These are phyloP conservation scores for Termitomyces sp. DNA, from an alignment of 768 basidiomycete genomes.

Conservation along the genomic window DNA sequence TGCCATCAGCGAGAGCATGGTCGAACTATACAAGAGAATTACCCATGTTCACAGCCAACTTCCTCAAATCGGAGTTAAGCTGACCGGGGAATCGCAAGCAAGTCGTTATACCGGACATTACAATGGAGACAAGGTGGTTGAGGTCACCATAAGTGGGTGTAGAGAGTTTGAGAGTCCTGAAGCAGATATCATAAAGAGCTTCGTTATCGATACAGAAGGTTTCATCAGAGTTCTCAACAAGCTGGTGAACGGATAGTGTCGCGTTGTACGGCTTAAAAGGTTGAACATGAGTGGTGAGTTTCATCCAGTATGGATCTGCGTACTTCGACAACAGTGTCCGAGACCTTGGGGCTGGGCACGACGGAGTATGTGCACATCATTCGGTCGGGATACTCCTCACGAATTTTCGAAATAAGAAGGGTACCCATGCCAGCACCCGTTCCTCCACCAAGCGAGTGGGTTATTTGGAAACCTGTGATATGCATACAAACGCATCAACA, in stretches of 20 bases:
- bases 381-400: constrained; percentile 97
- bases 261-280: constrained; percentile 89
- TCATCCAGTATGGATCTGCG: constrained; percentile 4
- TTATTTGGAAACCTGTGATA: constrained; percentile 88
- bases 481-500: constrained; percentile 6
- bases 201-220: constrained; percentile 99
- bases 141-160: constrained; percentile 97
- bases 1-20: not conserved
- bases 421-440: constrained; percentile 99
- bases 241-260: constrained; percentile 95
- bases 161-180: constrained; percentile 93
- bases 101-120: constrained; percentile 99
- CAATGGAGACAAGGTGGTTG: constrained; percentile 95
- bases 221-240: constrained; percentile 99
- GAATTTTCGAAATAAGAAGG: constrained; percentile 96
- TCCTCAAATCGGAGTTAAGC: constrained; percentile 96
- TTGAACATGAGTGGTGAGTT: not conserved
- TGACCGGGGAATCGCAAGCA: constrained; percentile 99
- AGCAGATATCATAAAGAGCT: constrained; percentile 98
- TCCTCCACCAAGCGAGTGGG: constrained; percentile 97
- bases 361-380: constrained; percentile 99
- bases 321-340: constrained; percentile 97
- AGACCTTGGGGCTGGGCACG: constrained; percentile 95
- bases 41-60: constrained; percentile 99
- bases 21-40: constrained; percentile 19